Evolutionary conservation across 768 basidiomycete genomes (phyloP), one percentile per base, ranked within the genome.

Genomic region (Brasilioporus rufonigricans): DNA sequence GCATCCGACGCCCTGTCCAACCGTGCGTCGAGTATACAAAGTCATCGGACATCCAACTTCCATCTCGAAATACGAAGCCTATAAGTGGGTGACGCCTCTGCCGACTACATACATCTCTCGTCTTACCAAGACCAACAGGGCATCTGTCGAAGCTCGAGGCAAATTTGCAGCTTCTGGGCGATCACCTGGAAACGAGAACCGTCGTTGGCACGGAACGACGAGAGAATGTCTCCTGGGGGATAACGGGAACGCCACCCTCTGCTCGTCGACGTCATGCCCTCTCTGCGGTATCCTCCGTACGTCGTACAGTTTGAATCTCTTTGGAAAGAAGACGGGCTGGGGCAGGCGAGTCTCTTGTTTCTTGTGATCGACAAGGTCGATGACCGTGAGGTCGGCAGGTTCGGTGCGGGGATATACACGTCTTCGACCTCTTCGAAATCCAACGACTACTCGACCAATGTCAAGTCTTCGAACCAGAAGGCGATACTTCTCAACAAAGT

Each of bases 351-450:
- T 58, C 18, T 31, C 23, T 2, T 8, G 18, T 55, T 40, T 44
- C 26, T 9, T 38, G 24, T 13, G 35, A 29, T 31, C 2, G 6
- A 54, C 44, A 18, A 19, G 32, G 44, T 27, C n/a, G 40, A 46
- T 55, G 47, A 64, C 56, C 45, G n/a, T 39, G 16, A 35, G 39
- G 21, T 27, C 21, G 52, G 19, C 58, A 86, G 85, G 56, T 87
- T 87, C 47, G 86, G 86, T 24, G 80, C 80, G 35, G 86, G 86
- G 24, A 84, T 87, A 39, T 88, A 87, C 64, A 87, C 86, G 1
- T 86, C 85, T 6, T 84, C 84, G n/a, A 88, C 86, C 1, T 87
- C 87, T n/a, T 88, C 86, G 8, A 88, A 88, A 79, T 85, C 86
- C 18, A 83, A 87, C 55, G 86, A 89, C 68, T 89, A 89, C 63